phyloP scores from a whole-genome alignment of 805 yeast species.

The Saccharomyces kudriavzevii region DNA sequence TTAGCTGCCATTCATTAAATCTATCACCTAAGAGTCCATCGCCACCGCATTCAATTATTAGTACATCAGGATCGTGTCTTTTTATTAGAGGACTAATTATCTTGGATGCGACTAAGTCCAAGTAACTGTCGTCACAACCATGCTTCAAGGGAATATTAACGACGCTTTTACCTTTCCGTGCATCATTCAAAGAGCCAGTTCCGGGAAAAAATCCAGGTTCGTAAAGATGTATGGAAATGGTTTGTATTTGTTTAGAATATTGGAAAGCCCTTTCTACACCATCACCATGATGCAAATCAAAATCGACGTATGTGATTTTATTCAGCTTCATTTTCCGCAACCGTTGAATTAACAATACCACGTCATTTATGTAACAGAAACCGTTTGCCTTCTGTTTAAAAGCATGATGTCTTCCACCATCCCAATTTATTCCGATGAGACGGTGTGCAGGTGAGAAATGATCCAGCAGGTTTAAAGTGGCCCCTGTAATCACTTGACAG shows the following conservation, averaged over 20 bases:
- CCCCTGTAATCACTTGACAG: conserved; percentile 43
- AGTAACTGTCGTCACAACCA: conserved; percentile 45
- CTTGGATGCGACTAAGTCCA: conserved; percentile 33
- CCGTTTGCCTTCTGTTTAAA: conserved; percentile 50
- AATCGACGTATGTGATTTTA: conserved; percentile 53
- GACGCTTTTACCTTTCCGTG: conserved; percentile 33
- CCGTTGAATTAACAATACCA: conserved; percentile 46
- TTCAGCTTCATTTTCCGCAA: conserved; percentile 39
- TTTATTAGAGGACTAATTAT: conserved; percentile 38
- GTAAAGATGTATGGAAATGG: conserved; percentile 55
- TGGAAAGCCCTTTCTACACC: conserved; percentile 65
- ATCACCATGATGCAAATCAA: conserved; percentile 76
- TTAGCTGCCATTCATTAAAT: conserved; percentile 61
- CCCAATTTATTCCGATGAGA: conserved; percentile 55
- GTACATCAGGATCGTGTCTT: conserved; percentile 38
- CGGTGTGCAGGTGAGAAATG: conserved; percentile 26
- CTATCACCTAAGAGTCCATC: conserved; percentile 67
- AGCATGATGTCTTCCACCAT: conserved; percentile 75
- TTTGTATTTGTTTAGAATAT: conserved; percentile 45
- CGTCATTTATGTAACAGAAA: conserved; percentile 67
- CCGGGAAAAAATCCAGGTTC: conserved; percentile 72
- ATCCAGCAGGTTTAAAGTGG: conserved; percentile 45
- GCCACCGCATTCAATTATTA: conserved; percentile 64
- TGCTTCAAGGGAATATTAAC: conserved; percentile 49
- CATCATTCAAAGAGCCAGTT: conserved; percentile 42